These are phyloP conservation scores for Phytophthora citrophthora DNA, from an alignment of 352 stramenopile species.

Conservation along the genomic window DNA sequence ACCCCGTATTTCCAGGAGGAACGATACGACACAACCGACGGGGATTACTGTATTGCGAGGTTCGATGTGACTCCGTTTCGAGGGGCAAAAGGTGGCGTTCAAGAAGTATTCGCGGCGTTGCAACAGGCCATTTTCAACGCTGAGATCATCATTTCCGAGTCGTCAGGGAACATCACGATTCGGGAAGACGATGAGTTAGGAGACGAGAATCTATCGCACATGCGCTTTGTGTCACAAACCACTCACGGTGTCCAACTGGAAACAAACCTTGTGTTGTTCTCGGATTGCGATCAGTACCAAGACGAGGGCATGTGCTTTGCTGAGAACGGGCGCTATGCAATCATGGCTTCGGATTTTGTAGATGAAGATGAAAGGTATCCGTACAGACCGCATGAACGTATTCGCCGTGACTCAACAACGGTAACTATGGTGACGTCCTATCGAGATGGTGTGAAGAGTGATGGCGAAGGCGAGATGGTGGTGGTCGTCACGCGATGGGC, in stretches of 20 bases:
- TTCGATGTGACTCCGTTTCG: conserved; percentile 63
- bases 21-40: conserved; percentile 50
- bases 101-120: conserved; percentile 54
- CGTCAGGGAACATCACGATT: conserved; percentile 70
- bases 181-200: conserved; percentile 71
- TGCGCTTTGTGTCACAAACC: conserved; percentile 50
- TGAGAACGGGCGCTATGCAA: conserved; percentile 38
- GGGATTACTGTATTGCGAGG: conserved; percentile 59
- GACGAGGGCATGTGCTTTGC: background rate
- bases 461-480: conserved; percentile 28
- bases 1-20: conserved; percentile 44
- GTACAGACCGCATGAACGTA: conserved; percentile 49
- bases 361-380: conserved; percentile 58
- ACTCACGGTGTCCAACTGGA: conserved; percentile 35
- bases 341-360: conserved; percentile 57
- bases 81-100: conserved; percentile 40
- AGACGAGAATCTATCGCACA: conserved; percentile 53
- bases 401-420: conserved; percentile 51
- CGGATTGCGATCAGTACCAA: conserved; percentile 24
- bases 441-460: conserved; percentile 17
- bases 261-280: conserved; percentile 54
- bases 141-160: conserved; percentile 78
- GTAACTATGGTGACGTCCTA: conserved; percentile 45
- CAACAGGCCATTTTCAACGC: conserved; percentile 62
- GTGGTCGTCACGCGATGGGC: conserved; percentile 39